Evolutionary conservation across 768 basidiomycete species (phyloP), one percentile per base, ranked within the genome.

Genomic region (Clathrus columnatus): DNA sequence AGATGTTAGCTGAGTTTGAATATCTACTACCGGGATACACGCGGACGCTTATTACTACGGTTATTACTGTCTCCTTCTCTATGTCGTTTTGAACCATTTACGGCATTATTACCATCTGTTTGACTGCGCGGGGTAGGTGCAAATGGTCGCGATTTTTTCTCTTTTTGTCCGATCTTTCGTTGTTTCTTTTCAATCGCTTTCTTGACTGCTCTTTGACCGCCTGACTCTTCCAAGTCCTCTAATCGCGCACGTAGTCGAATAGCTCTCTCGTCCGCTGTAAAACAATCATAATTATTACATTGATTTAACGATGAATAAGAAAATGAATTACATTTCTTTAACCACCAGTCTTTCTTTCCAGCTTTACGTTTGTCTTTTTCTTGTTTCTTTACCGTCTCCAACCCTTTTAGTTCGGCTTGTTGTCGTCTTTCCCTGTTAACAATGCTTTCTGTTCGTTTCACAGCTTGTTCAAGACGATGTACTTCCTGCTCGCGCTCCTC

Each of bases 141-240:
- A 65, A 83, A 85, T 11, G 93, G 93, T 51, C 91, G 73, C 55
- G 78, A 83, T 63, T 81, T 86, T 70, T 94, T 95, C 74, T 95
- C 93, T 68, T 87, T 92, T 68, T 91, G 89, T 50, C 78, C 77
- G 18, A 85, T 72, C 74, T 93, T 95, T 68, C 81, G 89, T 69
- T 88, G 83, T 68, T 83, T 92, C 77, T 88, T 94, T 62, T 89
- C 89, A 26, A 95, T 82, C 5, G 82, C 89, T 69, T 86, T 92
- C 65, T 86, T 89, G 51, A 94, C 87, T 0, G 91, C 90, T 3
- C 75, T 70, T 60, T 80, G 82, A 7, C 94, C 92, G 4, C 91
- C 92, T 54, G 78, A 73, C 17, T 77, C 76, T 4, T 86, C 84
- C 43, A 93, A 75, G 6, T 85, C 85, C 23, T 92, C 85, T 65